These are phyloP conservation scores for Chalciporus piperatus DNA, from an alignment of 768 basidiomycete species.

Conservation along the genomic window DNA sequence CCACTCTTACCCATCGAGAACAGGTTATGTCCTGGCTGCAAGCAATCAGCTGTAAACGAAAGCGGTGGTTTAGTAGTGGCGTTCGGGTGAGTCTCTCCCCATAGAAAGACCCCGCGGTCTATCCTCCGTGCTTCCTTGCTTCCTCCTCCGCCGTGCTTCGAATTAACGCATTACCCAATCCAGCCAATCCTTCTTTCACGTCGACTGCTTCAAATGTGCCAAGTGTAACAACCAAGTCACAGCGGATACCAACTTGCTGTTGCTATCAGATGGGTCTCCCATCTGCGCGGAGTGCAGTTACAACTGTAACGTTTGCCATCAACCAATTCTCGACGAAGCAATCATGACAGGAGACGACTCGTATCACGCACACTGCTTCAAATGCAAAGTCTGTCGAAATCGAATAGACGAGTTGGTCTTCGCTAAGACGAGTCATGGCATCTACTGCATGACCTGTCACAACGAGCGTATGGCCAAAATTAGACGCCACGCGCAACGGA, in stretches of 20 bases:
- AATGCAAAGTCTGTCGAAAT: slow-evolving; percentile 91
- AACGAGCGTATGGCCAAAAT: slow-evolving; percentile 96
- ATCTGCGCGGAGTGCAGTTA: slow-evolving; percentile 94
- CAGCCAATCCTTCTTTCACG: slow-evolving; percentile 93
- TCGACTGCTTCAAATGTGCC: slow-evolving; percentile 95
- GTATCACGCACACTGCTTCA: slow-evolving; percentile 98
- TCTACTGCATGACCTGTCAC: slow-evolving; percentile 98
- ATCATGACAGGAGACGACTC: slow-evolving; percentile 99
- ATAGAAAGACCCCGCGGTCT: neutral
- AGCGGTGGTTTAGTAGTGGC: slow-evolving; percentile 88
- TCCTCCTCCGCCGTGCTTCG: neutral
- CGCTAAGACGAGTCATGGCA: slow-evolving; percentile 96
- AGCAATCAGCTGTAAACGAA: slow-evolving; percentile 74
- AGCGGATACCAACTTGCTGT: slow-evolving; percentile 94
- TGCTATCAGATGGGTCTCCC: slow-evolving; percentile 96
- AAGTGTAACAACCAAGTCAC: slow-evolving; percentile 92
- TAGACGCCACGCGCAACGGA: slow-evolving; percentile 85
- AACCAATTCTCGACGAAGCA: slow-evolving; percentile 95
- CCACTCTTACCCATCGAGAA: slow-evolving; percentile 41
- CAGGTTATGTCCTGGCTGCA: slow-evolving; percentile 79
- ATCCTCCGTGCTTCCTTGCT: neutral
- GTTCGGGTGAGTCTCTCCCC: slow-evolving; percentile 70
- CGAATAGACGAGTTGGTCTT: slow-evolving; percentile 98
- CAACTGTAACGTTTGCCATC: slow-evolving; percentile 91
- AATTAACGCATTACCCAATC: slow-evolving; percentile 6